A percentile compares a stretch with the other conserved stretches of the same genome.
Evolutionary conservation across 345 rosid genomes (phyloP).

Genomic region (Euphorbia lathyris): DNA sequence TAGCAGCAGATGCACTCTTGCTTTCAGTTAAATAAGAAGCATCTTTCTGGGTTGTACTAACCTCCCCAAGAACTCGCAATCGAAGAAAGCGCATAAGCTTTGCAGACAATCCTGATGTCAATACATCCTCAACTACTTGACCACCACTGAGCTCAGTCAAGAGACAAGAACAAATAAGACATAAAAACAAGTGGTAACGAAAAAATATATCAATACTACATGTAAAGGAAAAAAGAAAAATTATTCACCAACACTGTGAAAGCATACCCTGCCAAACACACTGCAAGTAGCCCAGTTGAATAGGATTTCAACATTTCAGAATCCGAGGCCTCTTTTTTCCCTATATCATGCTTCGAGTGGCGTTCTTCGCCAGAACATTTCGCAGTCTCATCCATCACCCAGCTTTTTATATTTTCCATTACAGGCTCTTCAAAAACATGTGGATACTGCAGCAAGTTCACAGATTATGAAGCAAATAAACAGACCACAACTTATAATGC

Average conservation of each 20-base stretch:
- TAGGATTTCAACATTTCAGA: constrained; percentile 84
- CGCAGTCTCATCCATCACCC: constrained; percentile 80
- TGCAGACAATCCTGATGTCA: constrained; percentile 84
- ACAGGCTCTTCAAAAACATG: constrained; percentile 85
- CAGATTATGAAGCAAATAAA: constrained; percentile 12
- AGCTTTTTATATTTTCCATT: constrained; percentile 66
- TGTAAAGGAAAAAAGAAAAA: neutral
- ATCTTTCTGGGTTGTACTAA: constrained; percentile 61
- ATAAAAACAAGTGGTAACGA: neutral
- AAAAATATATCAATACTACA: constrained; percentile 13
- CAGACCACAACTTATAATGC: constrained; percentile 1
- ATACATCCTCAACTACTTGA: constrained; percentile 85
- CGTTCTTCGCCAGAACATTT: constrained; percentile 54
- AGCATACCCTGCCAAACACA: constrained; percentile 71
- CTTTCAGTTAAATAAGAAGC: constrained; percentile 44
- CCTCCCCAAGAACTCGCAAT: constrained; percentile 78
- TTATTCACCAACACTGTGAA: neutral
- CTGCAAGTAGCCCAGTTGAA: constrained; percentile 89
- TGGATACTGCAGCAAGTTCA: constrained; percentile 55
- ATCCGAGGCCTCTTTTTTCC: constrained; percentile 63
- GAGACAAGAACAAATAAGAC: neutral
- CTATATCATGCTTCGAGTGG: constrained; percentile 38
- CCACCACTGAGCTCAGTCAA: constrained; percentile 56
- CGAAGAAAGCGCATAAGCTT: constrained; percentile 98
- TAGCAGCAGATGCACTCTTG: constrained; percentile 39